These are phyloP conservation scores for Rhodosporidiobolus odoratus DNA, from an alignment of 768 basidiomycete species.

Conservation along the genomic window DNA sequence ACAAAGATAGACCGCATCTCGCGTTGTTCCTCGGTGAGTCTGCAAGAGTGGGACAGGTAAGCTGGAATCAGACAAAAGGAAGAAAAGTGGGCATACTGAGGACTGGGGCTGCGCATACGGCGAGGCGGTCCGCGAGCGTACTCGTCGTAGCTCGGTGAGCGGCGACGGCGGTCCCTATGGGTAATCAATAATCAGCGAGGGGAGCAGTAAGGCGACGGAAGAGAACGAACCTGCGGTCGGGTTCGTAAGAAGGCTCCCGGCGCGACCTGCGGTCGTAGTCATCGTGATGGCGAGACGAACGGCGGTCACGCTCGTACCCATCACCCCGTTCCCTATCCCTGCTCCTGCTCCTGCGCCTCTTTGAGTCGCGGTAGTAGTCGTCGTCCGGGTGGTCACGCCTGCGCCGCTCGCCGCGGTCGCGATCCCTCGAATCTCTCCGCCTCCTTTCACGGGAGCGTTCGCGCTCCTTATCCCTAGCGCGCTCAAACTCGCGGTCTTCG, in stretches of 20 bases:
- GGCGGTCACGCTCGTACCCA: slow-evolving; percentile 18
- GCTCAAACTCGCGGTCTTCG: slow-evolving; percentile 38
- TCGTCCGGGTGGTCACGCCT: slow-evolving; percentile 30
- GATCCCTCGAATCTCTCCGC: slow-evolving; percentile 63
- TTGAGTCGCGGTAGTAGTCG: slow-evolving; percentile 23
- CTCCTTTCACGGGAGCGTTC: slow-evolving; percentile 56
- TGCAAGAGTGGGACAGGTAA: slow-evolving; percentile 53
- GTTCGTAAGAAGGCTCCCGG: slow-evolving; percentile 15
- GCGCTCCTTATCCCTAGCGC: slow-evolving; percentile 36
- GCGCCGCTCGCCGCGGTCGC: slow-evolving; percentile 40
- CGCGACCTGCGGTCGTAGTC: slow-evolving; percentile 39
- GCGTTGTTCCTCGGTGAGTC: slow-evolving; percentile 70
- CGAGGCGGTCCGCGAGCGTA: slow-evolving; percentile 42
- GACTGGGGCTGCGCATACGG: slow-evolving; percentile 49
- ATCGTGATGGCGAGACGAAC: slow-evolving; percentile 51
- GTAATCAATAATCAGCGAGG: slow-evolving; percentile 27
- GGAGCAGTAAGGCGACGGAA: not conserved
- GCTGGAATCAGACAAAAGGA: slow-evolving; percentile 47
- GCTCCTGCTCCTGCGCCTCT: slow-evolving; percentile 47
- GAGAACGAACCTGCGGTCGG: slow-evolving; percentile 45
- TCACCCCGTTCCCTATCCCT: slow-evolving; percentile 14
- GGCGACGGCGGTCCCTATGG: slow-evolving; percentile 51
- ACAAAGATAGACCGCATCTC: slow-evolving; percentile 98
- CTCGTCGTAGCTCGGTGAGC: slow-evolving; percentile 39
- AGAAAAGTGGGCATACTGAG: slow-evolving; percentile 47